These are phyloP conservation scores for Saccharomycopsis sp. DNA, from an alignment of 805 yeast species.

Conservation along the genomic window DNA sequence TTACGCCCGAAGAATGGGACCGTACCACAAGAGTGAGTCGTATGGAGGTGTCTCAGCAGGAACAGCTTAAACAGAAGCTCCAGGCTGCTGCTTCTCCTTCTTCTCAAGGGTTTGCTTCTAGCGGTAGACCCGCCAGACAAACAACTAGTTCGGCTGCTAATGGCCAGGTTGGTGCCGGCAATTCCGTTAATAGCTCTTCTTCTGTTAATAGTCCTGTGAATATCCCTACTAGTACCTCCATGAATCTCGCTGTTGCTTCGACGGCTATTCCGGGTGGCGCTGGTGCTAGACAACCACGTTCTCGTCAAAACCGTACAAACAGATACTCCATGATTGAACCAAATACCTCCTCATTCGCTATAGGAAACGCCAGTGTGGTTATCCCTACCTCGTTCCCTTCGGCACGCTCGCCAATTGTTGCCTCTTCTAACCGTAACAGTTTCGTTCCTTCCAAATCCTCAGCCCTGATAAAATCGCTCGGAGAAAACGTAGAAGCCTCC, in stretches of 20 bases:
- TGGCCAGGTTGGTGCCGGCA: not conserved
- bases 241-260: too few species aligned
- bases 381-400: conserved; percentile 9
- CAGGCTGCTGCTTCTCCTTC: too few species aligned
- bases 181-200: conserved; percentile 2
- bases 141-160: not conserved
- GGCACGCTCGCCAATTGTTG: conserved; percentile 4
- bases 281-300: too few species aligned
- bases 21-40: conserved; percentile 27
- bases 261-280: too few species aligned
- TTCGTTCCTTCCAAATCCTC: conserved; percentile 11
- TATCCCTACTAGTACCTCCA: too few species aligned
- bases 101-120: too few species aligned
- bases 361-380: not conserved
- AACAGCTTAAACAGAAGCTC: not conserved
- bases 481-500: conserved; percentile 12
- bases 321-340: conserved; percentile 21
- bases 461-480: conserved; percentile 12
- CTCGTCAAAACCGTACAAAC: conserved; percentile 11
- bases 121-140: conserved; percentile 4
- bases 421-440: not conserved
- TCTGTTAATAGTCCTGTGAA: conserved; percentile 1
- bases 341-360: conserved; percentile 17
- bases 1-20: conserved; percentile 91
- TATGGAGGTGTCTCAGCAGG: not conserved